Evolutionary conservation across 257 asterid species (phyloP).

Genomic region (Nicotiana attenuata): DNA sequence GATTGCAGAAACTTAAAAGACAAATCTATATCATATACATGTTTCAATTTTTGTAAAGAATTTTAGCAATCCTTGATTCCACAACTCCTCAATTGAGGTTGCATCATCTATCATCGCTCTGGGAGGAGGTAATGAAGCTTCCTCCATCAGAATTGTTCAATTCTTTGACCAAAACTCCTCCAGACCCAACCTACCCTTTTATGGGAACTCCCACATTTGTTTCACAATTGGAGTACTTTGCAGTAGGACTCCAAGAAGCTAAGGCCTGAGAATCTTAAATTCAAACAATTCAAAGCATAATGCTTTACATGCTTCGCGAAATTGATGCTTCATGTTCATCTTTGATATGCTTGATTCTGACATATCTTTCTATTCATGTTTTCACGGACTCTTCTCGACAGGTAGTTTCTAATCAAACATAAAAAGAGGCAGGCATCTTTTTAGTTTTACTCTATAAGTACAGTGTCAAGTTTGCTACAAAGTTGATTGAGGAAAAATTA

Average conservation of each 20-base stretch:
- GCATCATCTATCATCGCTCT: background rate
- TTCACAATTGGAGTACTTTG: background rate
- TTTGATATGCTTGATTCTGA: background rate
- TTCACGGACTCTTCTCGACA: background rate
- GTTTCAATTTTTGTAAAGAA: background rate
- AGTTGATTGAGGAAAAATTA: background rate
- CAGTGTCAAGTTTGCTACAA: background rate
- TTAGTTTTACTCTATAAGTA: background rate
- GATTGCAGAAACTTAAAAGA: background rate
- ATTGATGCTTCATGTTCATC: background rate
- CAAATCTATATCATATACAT: background rate
- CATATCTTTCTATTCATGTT: background rate
- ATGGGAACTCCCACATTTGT: background rate
- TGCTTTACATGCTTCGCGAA: background rate
- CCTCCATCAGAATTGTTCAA: background rate
- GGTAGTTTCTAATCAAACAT: background rate
- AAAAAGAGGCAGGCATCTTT: background rate
- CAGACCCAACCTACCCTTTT: background rate
- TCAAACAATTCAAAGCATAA: background rate
- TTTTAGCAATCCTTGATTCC: background rate
- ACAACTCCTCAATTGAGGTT: background rate
- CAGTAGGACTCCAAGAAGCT: background rate
- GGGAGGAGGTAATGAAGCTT: background rate
- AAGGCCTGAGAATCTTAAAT: background rate
- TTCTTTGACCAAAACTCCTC: background rate